Evolutionary conservation across 2,329 filamentous ascomycete genomes (phyloP).

Genomic region (Pseudocercospora musae): DNA sequence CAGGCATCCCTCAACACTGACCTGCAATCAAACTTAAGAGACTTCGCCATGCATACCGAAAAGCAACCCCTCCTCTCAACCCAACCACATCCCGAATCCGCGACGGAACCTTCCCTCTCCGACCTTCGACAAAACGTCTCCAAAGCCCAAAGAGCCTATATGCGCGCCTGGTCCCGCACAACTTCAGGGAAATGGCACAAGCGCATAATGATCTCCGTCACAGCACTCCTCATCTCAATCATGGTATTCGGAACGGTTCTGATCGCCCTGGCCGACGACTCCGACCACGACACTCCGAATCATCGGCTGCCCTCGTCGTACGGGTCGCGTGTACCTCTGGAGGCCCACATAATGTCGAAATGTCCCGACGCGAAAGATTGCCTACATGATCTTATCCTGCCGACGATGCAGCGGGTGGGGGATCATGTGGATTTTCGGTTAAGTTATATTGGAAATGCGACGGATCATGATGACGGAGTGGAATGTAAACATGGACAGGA

Average conservation of each 20-base stretch:
- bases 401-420: conserved; percentile 76
- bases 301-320: too few relatives aligned
- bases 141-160: conserved; percentile 34
- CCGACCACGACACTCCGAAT: conserved; percentile 23
- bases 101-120: conserved; percentile 26
- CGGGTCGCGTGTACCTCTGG: conserved; percentile 69
- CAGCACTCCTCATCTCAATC: conserved; percentile 30
- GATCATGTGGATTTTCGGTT: conserved; percentile 88
- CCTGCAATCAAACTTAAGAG: too few relatives aligned
- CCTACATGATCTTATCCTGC: conserved; percentile 74
- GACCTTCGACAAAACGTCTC: conserved; percentile 32
- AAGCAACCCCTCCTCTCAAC: conserved; percentile 28
- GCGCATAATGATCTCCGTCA: conserved; percentile 32
- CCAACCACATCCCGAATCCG: background rate
- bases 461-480: conserved; percentile 74
- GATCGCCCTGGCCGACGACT: conserved; percentile 18
- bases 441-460: conserved; percentile 78
- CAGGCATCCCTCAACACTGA: too few relatives aligned
- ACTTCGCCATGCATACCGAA: conserved; percentile 20
- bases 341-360: conserved; percentile 93
- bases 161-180: conserved; percentile 33
- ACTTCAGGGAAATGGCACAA: conserved; percentile 32
- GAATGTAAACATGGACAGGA: conserved; percentile 82
- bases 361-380: conserved; percentile 89
- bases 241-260: conserved; percentile 14